A percentile compares a stretch with the other conserved stretches of the same genome.
Conservation (phyloP, 2,329 filamentous ascomycete species). For the Fusarium sp. region DNA sequence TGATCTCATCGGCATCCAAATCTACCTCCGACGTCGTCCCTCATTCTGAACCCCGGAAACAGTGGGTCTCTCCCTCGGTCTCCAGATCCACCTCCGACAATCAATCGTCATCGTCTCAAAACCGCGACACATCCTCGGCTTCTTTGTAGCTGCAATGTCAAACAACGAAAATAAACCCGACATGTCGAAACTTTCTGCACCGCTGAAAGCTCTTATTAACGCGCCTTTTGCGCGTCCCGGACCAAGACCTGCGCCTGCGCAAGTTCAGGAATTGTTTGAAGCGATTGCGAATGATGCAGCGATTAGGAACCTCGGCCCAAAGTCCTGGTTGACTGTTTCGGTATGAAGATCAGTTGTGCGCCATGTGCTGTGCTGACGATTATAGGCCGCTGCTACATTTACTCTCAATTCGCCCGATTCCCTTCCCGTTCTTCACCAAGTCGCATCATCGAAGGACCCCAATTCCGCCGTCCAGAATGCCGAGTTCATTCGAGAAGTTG, state of each 20-base stretch:
- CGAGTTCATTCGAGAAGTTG: constrained; percentile 79
- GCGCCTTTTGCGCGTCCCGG: constrained; percentile 74
- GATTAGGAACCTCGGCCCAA: constrained; percentile 68
- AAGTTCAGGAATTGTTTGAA: constrained; percentile 72
- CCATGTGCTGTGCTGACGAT: neutral
- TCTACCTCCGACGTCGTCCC: constrained; percentile 16
- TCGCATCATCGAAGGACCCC: constrained; percentile 52
- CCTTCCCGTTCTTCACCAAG: constrained; percentile 70
- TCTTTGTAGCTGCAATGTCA: neutral
- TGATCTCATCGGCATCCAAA: constrained; percentile 25
- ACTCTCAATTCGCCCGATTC: constrained; percentile 88
- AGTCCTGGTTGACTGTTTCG: constrained; percentile 75
- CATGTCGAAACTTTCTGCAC: constrained; percentile 79
- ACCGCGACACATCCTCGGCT: constrained; percentile 20
- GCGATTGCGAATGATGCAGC: constrained; percentile 72
- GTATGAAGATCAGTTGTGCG: constrained; percentile 52
- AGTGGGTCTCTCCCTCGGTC: constrained; percentile 32
- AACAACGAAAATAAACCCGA: constrained; percentile 34
- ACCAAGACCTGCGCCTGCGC: constrained; percentile 70
- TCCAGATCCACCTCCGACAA: constrained; percentile 34
- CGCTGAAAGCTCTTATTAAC: constrained; percentile 80
- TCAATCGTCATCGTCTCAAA: constrained; percentile 31
- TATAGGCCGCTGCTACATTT: constrained; percentile 80
- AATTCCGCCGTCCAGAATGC: constrained; percentile 60
- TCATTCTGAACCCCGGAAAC: constrained; percentile 27